Conservation (phyloP, 2,329 filamentous ascomycete species). For the Hypoxylon sp. region DNA sequence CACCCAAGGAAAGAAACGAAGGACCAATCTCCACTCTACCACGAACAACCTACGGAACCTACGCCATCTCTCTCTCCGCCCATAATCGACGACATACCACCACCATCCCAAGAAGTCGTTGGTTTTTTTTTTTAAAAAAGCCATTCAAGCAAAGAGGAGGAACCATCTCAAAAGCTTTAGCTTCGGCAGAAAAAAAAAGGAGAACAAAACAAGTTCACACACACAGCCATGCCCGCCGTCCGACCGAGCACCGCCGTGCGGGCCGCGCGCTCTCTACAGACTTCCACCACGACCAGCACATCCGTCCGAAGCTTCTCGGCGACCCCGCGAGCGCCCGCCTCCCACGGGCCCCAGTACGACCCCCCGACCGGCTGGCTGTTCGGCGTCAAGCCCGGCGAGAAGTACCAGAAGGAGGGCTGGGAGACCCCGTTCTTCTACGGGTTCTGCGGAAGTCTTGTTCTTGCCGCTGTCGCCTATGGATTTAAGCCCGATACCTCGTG, state of each 20-base stretch:
- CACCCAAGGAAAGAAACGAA: slow-evolving; percentile 8
- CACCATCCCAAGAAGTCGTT: neutral
- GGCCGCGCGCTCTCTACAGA: slow-evolving; percentile 42
- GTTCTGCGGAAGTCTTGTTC: slow-evolving; percentile 78
- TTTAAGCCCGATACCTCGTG: slow-evolving; percentile 99
- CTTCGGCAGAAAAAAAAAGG: too few species aligned
- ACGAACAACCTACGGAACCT: slow-evolving; percentile 13
- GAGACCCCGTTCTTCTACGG: slow-evolving; percentile 87
- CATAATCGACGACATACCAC: neutral
- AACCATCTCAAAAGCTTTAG: too few species aligned
- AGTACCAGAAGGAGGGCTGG: slow-evolving; percentile 96
- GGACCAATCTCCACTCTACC: slow-evolving; percentile 35
- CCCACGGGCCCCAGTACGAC: slow-evolving; percentile 83
- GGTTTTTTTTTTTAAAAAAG: too few species aligned
- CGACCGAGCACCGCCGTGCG: slow-evolving; percentile 44
- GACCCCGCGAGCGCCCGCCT: slow-evolving; percentile 55
- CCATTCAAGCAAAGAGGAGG: neutral
- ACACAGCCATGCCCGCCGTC: slow-evolving; percentile 43
- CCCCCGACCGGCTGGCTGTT: slow-evolving; percentile 92
- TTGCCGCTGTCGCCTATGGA: slow-evolving; percentile 82
- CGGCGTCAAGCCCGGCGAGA: slow-evolving; percentile 93
- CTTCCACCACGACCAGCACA: slow-evolving; percentile 29
- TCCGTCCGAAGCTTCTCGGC: slow-evolving; percentile 53
- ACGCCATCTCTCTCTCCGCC: neutral
- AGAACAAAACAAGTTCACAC: slow-evolving; percentile 1